These are phyloP conservation scores for Teunomyces lycoperdinae DNA, from an alignment of 805 yeast genomes.

Conservation along the genomic window DNA sequence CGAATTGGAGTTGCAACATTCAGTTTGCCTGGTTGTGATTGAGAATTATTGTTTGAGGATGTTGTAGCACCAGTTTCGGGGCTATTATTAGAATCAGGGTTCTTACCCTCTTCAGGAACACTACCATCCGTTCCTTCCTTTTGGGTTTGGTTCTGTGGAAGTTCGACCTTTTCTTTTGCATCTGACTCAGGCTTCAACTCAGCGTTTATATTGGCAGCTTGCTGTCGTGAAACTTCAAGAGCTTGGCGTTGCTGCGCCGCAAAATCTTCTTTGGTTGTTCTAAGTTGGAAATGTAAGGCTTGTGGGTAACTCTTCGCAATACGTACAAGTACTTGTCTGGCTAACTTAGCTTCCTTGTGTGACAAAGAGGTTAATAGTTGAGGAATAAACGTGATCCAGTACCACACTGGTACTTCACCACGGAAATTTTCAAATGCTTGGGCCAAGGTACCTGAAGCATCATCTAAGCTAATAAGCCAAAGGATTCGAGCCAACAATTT, in stretches of 20 bases:
- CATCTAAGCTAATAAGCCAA: conserved; percentile 93
- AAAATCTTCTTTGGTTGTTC: conserved; percentile 94
- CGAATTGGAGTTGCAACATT: conserved; percentile 25
- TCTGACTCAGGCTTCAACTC: conserved; percentile 5
- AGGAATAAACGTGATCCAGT: conserved; percentile 97
- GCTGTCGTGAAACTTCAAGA: conserved; percentile 29
- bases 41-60: not conserved
- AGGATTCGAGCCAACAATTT: conserved; percentile 82
- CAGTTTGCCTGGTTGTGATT: not conserved
- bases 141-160: conserved; percentile 5
- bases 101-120: not conserved
- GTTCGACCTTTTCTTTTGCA: conserved; percentile 6
- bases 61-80: not conserved
- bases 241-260: conserved; percentile 82
- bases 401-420: conserved; percentile 99
- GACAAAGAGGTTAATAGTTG: conserved; percentile 87
- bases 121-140: conserved; percentile 2
- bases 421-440: conserved; percentile 87
- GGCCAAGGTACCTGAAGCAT: conserved; percentile 72
- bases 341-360: conserved; percentile 86
- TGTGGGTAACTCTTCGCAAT: conserved; percentile 98
- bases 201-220: conserved; percentile 5
- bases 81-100: not conserved
- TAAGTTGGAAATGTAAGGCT: conserved; percentile 90
- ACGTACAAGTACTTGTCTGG: conserved; percentile 80